phyloP scores from a whole-genome alignment of 305 asterid species.

The Fraxinus sp. region DNA sequence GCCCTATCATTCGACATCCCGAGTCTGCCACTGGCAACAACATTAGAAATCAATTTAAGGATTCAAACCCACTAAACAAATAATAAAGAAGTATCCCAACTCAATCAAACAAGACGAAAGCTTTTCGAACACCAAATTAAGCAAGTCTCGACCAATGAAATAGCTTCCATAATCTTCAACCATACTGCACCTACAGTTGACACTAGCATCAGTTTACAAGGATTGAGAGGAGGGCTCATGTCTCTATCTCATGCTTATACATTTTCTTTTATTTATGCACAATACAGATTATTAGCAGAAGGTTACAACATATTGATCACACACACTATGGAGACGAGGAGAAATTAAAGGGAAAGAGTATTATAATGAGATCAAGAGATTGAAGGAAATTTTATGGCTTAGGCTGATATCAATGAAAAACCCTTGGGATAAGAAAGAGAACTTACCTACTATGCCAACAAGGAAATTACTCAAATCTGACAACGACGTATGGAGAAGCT shows the following conservation, averaged over 20 bases:
- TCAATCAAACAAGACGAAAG: not conserved
- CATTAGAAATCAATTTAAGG: not conserved
- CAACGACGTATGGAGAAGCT: not conserved
- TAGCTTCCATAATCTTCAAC: not conserved
- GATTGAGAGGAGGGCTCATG: not conserved
- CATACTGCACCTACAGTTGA: not conserved
- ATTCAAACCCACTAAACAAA: too few species aligned
- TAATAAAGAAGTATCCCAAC: not conserved
- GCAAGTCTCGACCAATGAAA: not conserved
- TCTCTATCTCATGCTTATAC: not conserved
- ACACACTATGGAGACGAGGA: not conserved
- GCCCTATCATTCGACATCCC: too few species aligned
- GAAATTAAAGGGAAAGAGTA: too few species aligned
- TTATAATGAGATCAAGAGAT: too few species aligned
- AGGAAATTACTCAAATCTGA: not conserved
- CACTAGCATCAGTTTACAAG: not conserved
- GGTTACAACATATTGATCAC: not conserved
- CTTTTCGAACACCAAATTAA: not conserved
- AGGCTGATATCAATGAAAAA: not conserved
- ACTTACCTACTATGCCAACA: not conserved
- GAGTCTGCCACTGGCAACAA: too few species aligned
- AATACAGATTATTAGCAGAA: not conserved
- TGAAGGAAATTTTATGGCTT: too few species aligned
- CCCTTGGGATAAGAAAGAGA: not conserved
- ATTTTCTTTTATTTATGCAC: not conserved